Base-by-base conservation (phyloP, 108 stramenopile genomes). In the Nitzschia sp. region DNA sequence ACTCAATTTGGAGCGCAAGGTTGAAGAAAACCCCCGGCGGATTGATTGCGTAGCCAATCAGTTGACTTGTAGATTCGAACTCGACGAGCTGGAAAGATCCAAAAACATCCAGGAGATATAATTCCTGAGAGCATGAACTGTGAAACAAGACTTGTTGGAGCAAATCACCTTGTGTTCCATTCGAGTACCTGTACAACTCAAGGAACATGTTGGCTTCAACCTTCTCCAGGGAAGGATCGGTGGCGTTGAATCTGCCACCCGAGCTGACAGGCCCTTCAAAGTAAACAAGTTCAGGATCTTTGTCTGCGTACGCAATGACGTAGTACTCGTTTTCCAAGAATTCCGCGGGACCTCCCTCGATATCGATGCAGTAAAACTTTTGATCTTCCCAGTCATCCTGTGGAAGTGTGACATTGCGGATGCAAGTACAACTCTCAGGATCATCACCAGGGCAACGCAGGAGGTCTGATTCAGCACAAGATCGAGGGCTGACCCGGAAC, bases 91-190 rank as follows among this genome's bases (percentile, higher is more conserved):
- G 74, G 42, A 26, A 26, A 2, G 74, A 33, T 28, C 67, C 74
- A 46, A 75, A 75, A 2, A n/a, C 47, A 46, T 75, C 74, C 31
- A 53, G 42, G 45, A 75, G 67, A 58, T 58, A 75, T 49, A 75
- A 42, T 13, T 55, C 29, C 38, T 75, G 67, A 0, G 74, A 75
- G 38, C 74, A 75, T 30, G 74, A 75, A 36, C 66, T 66, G 38
- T 68, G 74, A n/a, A 68, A 60, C 8, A 54, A 3, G 23, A 55
- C 38, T 31, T 26, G 25, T 34, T 75, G 74, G 3, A 75, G 18
- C 42, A 58, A 3, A 9, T 13, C 3, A 46, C 46, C 68, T 5
- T 23, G 38, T n/a, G n/a, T n/a, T 13, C 23, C 24, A 15, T 17
- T 42, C 2, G 19, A 25, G 28, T 28, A 64, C 26, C 26, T 47